Evolutionary conservation across 495 filamentous ascomycete genomes (phyloP).

Genomic region (Penicillium simplicissimum): DNA sequence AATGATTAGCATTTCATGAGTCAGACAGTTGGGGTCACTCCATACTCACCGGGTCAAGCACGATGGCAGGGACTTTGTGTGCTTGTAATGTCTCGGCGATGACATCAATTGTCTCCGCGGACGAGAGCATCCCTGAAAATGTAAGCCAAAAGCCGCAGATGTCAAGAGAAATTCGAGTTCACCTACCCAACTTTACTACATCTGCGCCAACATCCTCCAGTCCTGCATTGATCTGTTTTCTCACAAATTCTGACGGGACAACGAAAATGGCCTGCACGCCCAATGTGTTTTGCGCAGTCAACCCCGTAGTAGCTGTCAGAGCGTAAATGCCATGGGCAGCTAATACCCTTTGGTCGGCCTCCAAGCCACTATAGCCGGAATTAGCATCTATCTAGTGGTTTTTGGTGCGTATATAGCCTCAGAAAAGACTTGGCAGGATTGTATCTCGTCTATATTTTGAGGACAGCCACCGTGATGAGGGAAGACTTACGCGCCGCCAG

Average conservation of each 20-base stretch:
- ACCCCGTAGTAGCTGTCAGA: slow-evolving; percentile 92
- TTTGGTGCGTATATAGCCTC: neutral
- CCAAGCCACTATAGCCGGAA: slow-evolving; percentile 67
- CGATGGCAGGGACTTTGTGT: slow-evolving; percentile 60
- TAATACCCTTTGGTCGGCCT: slow-evolving; percentile 94
- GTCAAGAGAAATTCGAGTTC: neutral
- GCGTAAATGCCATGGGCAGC: slow-evolving; percentile 91
- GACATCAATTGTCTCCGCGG: slow-evolving; percentile 69
- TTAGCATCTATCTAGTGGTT: slow-evolving; percentile 5
- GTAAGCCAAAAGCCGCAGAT: slow-evolving; percentile 5
- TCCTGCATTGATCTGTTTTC: slow-evolving; percentile 80
- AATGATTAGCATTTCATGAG: slow-evolving; percentile 11
- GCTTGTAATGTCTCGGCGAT: slow-evolving; percentile 66
- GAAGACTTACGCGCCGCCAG: slow-evolving; percentile 76
- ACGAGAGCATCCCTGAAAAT: slow-evolving; percentile 81
- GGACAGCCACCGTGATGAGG: slow-evolving; percentile 1
- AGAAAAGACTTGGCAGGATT: neutral
- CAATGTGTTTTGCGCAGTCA: slow-evolving; percentile 92
- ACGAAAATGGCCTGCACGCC: slow-evolving; percentile 82
- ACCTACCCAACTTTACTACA: slow-evolving; percentile 85
- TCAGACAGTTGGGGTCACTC: neutral
- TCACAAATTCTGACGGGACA: slow-evolving; percentile 74
- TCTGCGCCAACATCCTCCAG: slow-evolving; percentile 83
- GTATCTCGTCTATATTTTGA: no score
- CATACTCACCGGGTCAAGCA: slow-evolving; percentile 77